Conservation (phyloP, 2,329 filamentous ascomycete species). For the Aspergillus udagawae region DNA sequence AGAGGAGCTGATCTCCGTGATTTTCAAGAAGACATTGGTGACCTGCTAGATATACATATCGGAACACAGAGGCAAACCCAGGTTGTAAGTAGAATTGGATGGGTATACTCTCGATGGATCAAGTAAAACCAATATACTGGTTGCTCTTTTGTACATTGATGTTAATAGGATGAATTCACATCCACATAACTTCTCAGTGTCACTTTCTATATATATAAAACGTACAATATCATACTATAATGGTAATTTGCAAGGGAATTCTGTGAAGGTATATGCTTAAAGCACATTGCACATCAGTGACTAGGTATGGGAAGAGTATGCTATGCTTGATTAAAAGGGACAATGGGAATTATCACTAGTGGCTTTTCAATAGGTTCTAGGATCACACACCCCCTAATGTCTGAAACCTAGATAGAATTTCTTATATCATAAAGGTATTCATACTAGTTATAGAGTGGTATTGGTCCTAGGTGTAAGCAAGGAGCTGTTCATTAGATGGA, state of each 20-base stretch:
- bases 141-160: not conserved
- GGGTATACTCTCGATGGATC: conserved; percentile 82
- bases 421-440: not conserved
- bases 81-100: conserved; percentile 78
- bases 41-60: conserved; percentile 74
- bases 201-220: not conserved
- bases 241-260: not conserved
- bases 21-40: conserved; percentile 82
- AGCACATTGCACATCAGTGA: not conserved
- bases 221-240: not conserved
- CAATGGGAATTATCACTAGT: too few relatives aligned
- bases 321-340: too few relatives aligned
- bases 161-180: not conserved
- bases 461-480: not conserved
- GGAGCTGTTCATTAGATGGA: not conserved
- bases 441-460: not conserved
- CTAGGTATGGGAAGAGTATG: not conserved
- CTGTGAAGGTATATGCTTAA: not conserved
- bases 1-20: conserved; percentile 73
- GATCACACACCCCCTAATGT: not conserved
- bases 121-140: conserved; percentile 1
- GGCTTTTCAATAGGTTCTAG: too few relatives aligned
- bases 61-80: conserved; percentile 74
- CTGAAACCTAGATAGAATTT: not conserved
- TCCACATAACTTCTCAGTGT: not conserved